Conservation (phyloP, 2,329 filamentous ascomycete genomes). For the Monosporascus sp. region DNA sequence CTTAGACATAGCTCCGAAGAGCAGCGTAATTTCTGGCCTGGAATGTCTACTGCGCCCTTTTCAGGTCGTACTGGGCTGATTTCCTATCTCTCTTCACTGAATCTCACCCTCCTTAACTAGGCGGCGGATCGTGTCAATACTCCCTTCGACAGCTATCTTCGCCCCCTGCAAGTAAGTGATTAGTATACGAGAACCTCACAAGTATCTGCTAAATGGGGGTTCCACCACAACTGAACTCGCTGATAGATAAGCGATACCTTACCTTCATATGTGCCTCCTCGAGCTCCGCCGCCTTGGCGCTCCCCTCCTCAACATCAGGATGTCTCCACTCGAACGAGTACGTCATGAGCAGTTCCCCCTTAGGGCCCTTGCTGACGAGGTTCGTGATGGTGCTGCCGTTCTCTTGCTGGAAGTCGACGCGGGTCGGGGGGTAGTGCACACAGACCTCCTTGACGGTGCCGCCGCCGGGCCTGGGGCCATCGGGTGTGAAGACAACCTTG, state of each 20-base stretch:
- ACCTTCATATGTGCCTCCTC: conserved; percentile 24
- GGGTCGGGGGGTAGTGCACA: conserved; percentile 25
- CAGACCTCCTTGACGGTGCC: conserved; percentile 24
- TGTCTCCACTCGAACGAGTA: conserved; percentile 32
- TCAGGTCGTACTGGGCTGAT: too few relatives aligned
- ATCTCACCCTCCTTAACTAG: neutral
- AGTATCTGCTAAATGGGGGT: neutral
- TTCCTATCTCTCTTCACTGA: neutral
- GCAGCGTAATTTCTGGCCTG: too few relatives aligned
- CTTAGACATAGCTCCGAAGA: too few relatives aligned
- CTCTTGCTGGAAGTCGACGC: conserved; percentile 30
- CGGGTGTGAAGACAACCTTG: conserved; percentile 24
- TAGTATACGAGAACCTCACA: too few relatives aligned
- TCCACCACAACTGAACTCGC: neutral
- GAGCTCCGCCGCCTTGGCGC: conserved; percentile 18
- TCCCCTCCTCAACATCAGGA: conserved; percentile 21
- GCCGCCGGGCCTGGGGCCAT: neutral
- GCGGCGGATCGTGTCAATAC: neutral
- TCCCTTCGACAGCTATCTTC: neutral
- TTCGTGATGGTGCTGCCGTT: conserved; percentile 32
- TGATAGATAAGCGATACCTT: neutral
- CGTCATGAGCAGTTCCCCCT: conserved; percentile 28
- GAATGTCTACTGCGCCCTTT: too few relatives aligned
- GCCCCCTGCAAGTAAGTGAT: neutral
- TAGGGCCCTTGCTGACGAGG: conserved; percentile 24